phyloP scores from a whole-genome alignment of 352 stramenopile genomes.

The Pythium aquatile region DNA sequence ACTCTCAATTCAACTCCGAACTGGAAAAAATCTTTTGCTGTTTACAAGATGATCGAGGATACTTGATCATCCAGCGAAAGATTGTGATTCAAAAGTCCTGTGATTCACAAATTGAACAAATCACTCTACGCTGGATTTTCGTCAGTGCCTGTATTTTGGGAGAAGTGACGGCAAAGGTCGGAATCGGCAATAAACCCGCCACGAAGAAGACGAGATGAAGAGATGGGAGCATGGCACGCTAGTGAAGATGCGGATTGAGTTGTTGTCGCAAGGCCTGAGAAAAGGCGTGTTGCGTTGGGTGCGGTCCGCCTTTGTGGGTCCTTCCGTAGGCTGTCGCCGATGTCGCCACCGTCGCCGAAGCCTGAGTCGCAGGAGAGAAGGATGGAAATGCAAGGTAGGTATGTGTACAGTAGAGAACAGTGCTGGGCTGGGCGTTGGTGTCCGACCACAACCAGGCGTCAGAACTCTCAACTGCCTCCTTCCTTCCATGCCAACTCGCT shows the following conservation, averaged over 20 bases:
- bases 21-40: no score
- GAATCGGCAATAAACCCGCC: not conserved
- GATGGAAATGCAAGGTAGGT: not conserved
- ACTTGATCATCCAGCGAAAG: no score
- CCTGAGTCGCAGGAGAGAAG: not conserved
- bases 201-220: not conserved
- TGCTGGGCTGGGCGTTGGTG: not conserved
- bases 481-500: not conserved
- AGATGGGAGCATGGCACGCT: not conserved
- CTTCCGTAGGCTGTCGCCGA: not conserved
- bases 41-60: no score
- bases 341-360: not conserved
- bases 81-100: no score
- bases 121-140: not conserved
- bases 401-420: not conserved
- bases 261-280: not conserved
- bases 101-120: not conserved
- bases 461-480: not conserved
- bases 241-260: not conserved
- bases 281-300: not conserved
- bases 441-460: not conserved
- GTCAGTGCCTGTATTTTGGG: no score
- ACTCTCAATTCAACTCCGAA: no score
- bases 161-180: no score
- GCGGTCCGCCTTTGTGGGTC: not conserved